Conservation (phyloP, 345 rosid species). For the Noccaea caerulescens region DNA sequence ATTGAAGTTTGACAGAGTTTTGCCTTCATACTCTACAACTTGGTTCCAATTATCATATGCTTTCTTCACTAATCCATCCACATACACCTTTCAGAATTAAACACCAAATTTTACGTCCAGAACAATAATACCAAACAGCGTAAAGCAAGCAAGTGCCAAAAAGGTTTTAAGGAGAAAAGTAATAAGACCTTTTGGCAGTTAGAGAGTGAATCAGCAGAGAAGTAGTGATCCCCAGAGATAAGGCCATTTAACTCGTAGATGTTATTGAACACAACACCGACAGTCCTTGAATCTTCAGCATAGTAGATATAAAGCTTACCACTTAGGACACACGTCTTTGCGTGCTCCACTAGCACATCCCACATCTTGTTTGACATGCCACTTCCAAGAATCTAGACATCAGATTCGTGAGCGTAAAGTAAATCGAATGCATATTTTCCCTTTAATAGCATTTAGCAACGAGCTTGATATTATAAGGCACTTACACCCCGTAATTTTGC, state of each 20-base stretch:
- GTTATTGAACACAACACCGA: slow-evolving; percentile 74
- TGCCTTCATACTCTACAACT: slow-evolving; percentile 85
- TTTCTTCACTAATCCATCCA: slow-evolving; percentile 79
- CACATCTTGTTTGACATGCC: slow-evolving; percentile 99
- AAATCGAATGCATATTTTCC: slow-evolving; percentile 7
- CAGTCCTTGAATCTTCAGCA: slow-evolving; percentile 70
- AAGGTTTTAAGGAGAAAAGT: not conserved
- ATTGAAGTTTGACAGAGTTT: slow-evolving; percentile 64
- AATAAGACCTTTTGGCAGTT: slow-evolving; percentile 78
- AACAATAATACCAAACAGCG: not conserved
- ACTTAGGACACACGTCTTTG: slow-evolving; percentile 85
- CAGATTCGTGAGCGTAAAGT: slow-evolving; percentile 20
- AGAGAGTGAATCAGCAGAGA: slow-evolving; percentile 71
- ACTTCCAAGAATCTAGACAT: slow-evolving; percentile 76
- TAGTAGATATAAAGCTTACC: slow-evolving; percentile 76
- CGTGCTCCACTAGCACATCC: slow-evolving; percentile 89
- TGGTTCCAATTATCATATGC: slow-evolving; percentile 88
- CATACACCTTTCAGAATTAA: slow-evolving; percentile 62
- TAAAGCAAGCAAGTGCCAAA: slow-evolving; percentile 1
- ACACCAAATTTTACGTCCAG: not conserved
- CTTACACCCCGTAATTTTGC: slow-evolving; percentile 76
- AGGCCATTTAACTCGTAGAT: slow-evolving; percentile 79
- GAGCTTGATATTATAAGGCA: slow-evolving; percentile 21
- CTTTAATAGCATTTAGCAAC: slow-evolving; percentile 36
- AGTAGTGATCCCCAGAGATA: slow-evolving; percentile 76